These are phyloP conservation scores for Melampsora americana DNA, from an alignment of 1,284 basidiomycete species.

Conservation along the genomic window DNA sequence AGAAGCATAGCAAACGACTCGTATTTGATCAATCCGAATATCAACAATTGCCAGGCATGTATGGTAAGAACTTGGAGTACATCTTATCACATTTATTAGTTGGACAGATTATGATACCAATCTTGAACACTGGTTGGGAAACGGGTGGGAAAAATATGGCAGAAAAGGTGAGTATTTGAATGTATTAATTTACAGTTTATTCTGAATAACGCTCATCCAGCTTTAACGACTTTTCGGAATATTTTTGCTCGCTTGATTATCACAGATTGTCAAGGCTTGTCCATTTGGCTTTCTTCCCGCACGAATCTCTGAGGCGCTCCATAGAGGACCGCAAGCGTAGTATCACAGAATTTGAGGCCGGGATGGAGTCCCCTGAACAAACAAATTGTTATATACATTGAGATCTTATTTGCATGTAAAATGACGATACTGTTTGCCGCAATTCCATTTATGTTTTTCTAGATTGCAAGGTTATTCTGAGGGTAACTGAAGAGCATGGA, in stretches of 20 bases:
- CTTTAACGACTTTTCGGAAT: too few species aligned
- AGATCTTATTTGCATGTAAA: too few species aligned
- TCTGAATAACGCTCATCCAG: neutral
- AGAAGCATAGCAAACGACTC: conserved; percentile 9
- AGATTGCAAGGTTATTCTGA: too few species aligned
- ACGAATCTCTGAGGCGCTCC: neutral
- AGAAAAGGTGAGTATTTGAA: conserved; percentile 60
- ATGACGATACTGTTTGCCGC: too few species aligned
- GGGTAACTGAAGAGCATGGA: too few species aligned
- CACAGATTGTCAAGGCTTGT: neutral
- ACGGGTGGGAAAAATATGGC: conserved; percentile 74
- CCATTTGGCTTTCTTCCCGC: conserved; percentile 7
- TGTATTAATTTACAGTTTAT: neutral
- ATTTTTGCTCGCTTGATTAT: too few species aligned
- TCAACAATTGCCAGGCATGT: neutral
- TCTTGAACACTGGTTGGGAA: conserved; percentile 77
- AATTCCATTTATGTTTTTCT: too few species aligned
- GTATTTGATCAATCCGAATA: conserved; percentile 1
- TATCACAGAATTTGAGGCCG: neutral
- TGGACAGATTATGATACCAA: conserved; percentile 64
- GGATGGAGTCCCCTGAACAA: too few species aligned
- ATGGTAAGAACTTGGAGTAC: conserved; percentile 6
- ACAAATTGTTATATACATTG: too few species aligned
- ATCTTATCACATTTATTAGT: conserved; percentile 62
- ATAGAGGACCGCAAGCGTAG: neutral